A percentile compares a stretch with the other conserved stretches of the same genome.
Conservation (phyloP, 2,329 filamentous ascomycete species). For the Colletotrichum sidae region DNA sequence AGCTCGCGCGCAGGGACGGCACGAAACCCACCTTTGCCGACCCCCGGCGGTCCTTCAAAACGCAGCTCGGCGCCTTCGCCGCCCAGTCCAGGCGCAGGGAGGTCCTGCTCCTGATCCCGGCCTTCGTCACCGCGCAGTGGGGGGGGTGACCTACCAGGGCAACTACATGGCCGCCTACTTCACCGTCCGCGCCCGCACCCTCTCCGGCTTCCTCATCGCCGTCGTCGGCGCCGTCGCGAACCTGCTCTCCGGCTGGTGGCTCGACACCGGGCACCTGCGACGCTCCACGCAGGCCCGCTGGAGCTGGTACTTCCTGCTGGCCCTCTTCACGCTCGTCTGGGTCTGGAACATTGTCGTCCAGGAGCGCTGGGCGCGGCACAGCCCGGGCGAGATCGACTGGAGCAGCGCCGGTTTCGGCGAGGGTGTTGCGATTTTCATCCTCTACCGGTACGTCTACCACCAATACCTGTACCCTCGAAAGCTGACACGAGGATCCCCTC, state of each 20-base stretch:
- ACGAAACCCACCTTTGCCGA: constrained; percentile 35
- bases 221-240: constrained; percentile 47
- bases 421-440: constrained; percentile 59
- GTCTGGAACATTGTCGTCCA: constrained; percentile 32
- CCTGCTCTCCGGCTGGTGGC: constrained; percentile 32
- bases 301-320: constrained; percentile 31
- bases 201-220: constrained; percentile 50
- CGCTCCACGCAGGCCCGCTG: constrained; percentile 30
- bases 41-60: constrained; percentile 46
- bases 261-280: constrained; percentile 30
- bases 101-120: constrained; percentile 35
- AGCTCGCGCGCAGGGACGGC: constrained; percentile 55
- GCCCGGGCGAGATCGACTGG: constrained; percentile 58
- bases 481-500: not conserved
- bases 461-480: not conserved
- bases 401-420: constrained; percentile 53
- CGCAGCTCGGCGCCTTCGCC: constrained; percentile 23
- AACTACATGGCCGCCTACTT: constrained; percentile 39
- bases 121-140: constrained; percentile 38
- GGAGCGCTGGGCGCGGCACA: constrained; percentile 28
- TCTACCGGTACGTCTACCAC: constrained; percentile 60
- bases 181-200: constrained; percentile 33
- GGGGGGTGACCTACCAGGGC: constrained; percentile 38
- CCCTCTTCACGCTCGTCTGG: constrained; percentile 30
- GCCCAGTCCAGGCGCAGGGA: constrained; percentile 23